Evolutionary conservation across 306 rosid species (phyloP), one percentile per base, ranked within the genome.

Genomic region (Abrus pulchellus): DNA sequence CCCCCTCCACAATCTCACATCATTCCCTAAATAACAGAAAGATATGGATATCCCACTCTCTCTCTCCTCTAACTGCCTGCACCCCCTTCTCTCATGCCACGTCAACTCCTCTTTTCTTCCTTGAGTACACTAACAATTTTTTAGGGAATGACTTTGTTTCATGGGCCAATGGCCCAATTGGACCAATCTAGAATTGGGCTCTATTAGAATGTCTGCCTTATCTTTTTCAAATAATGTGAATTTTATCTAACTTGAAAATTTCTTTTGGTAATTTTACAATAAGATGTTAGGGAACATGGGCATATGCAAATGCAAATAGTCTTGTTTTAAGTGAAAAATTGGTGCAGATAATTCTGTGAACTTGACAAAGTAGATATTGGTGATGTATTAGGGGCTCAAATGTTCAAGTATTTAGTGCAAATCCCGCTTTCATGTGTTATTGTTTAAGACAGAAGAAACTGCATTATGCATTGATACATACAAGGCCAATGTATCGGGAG

Each of bases 221-320:
- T 10, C 64, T 62, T 5, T 64, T 76, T 63, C 14, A 6, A 43
- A 8, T 27, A 67, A 33, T 12, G 38, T 36, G 64, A 34, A 64
- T 30, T 11, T 64, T 12, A 12, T 52, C 53, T 50, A 47, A 60
- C 48, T 45, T 14, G 12, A 45, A 12, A 60, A 7, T 29, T 33
- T 62, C 8, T 48, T 62, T 20, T 20, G 30, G 40, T 62, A 77
- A 50, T 52, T 36, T 64, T 76, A 10, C 14, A 0, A 27, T 65
- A 64, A 13, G 61, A 29, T 40, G 49, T 48, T 75, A 9, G 53
- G 69, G 59, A 76, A 68, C 40, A 6, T 77, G 6, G 1, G 30
- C 50, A 3, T 34, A 67, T 47, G 66, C 64, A 27, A 68, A 55
- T 74, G 64, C 72, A 54, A 57, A 36, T 29, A 59, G 45, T 69